Conservation (phyloP, 139 green algal species). For the Spirogloea muscicola region DNA sequence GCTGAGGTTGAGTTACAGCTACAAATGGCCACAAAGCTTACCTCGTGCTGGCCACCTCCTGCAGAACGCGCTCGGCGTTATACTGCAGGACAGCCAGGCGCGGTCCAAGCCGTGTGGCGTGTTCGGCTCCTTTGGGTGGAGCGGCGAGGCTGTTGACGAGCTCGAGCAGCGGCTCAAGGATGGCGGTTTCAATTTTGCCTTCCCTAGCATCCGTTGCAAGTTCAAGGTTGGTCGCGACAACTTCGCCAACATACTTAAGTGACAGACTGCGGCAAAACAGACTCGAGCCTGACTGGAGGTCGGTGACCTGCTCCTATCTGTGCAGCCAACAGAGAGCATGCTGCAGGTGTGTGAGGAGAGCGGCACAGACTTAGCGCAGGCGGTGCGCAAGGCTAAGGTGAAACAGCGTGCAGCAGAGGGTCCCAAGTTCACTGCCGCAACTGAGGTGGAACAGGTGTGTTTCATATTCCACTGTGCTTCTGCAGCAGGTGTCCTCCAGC, state of each 20-base stretch:
- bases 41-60: no score
- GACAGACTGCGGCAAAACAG: conserved; percentile 73
- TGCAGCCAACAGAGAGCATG: conserved; percentile 78
- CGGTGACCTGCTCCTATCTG: conserved; percentile 78
- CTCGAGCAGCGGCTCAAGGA: conserved; percentile 64
- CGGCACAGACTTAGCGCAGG: conserved; percentile 78
- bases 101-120: conserved; percentile 78
- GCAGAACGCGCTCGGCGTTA: conserved; percentile 70
- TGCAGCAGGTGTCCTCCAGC: no score
- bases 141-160: conserved; percentile 76
- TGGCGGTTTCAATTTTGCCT: conserved; percentile 82
- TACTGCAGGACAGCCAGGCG: conserved; percentile 65
- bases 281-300: conserved; percentile 92
- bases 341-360: conserved; percentile 81
- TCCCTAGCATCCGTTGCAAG: conserved; percentile 87
- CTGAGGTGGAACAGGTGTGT: no score
- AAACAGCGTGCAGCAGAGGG: no score
- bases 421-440: no score
- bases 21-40: no score
- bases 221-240: conserved; percentile 68
- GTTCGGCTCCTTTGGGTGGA: conserved; percentile 96
- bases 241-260: conserved; percentile 56
- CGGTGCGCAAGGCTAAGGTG: conserved; percentile 55
- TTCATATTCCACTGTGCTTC: no score
- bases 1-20: no score